phyloP scores from a whole-genome alignment of 192 early-diverging fungal species.

The Backusella liffmaniae region DNA sequence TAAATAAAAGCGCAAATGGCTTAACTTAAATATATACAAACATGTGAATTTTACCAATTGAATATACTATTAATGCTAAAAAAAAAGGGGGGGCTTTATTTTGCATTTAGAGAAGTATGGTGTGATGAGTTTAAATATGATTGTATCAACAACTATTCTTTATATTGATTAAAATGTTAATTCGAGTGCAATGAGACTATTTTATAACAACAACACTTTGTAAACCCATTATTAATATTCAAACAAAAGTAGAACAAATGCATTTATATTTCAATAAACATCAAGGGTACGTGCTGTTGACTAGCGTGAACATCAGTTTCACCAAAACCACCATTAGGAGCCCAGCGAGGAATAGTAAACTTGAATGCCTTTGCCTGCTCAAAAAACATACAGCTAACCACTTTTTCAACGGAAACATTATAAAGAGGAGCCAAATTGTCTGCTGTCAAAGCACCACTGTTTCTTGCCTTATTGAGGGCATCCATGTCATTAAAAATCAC shows the following conservation, averaged over 20 bases:
- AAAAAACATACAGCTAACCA: conserved; percentile 17
- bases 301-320: conserved; percentile 23
- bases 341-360: conserved; percentile 19
- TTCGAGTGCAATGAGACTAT: no score
- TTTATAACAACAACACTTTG: no score
- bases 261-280: conserved; percentile 32
- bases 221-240: no score
- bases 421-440: conserved; percentile 9
- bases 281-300: conserved; percentile 19
- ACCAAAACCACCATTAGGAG: conserved; percentile 23
- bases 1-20: not conserved
- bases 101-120: no score
- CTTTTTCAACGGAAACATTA: not conserved
- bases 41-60: not conserved
- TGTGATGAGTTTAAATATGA: no score
- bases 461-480: not conserved
- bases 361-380: conserved; percentile 25
- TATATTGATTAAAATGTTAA: no score
- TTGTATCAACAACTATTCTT: no score
- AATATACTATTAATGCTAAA: no score
- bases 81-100: no score
- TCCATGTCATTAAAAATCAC: conserved; percentile 14
- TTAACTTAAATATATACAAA: not conserved
- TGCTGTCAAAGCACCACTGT: not conserved
- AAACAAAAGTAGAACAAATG: not conserved